phyloP scores from a whole-genome alignment of 2,329 filamentous ascomycete species.

The Gaeumannomyces tritici region DNA sequence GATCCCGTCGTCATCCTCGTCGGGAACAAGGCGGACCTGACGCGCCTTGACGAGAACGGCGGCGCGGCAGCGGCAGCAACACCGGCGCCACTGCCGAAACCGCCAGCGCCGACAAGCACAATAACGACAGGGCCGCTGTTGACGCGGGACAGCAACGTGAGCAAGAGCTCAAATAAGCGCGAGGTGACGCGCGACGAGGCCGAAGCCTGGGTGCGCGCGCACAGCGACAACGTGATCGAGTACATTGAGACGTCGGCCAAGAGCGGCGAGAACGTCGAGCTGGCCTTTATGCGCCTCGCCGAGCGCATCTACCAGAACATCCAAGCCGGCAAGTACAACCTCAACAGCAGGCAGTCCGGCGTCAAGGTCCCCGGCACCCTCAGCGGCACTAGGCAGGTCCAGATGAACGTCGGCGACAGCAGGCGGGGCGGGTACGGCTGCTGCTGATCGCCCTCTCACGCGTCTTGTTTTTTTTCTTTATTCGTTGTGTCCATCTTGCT shows the following conservation, averaged over 20 bases:
- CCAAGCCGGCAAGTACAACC: conserved; percentile 85
- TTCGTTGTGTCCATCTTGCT: too few species aligned
- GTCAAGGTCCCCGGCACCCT: conserved; percentile 65
- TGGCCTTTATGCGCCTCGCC: conserved; percentile 85
- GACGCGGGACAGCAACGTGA: conserved; percentile 16
- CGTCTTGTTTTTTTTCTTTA: too few species aligned
- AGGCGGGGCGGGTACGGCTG: neutral
- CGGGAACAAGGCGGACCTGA: conserved; percentile 88
- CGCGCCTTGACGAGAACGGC: conserved; percentile 24
- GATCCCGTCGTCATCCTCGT: conserved; percentile 92
- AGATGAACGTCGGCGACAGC: neutral
- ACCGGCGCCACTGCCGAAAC: conserved; percentile 26
- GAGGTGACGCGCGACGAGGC: conserved; percentile 79
- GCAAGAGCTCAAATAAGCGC: conserved; percentile 48
- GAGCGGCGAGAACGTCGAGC: conserved; percentile 87
- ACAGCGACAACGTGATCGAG: conserved; percentile 63
- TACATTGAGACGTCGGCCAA: conserved; percentile 97
- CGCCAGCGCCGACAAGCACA: conserved; percentile 39
- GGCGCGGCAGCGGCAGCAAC: conserved; percentile 28
- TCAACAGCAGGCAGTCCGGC: conserved; percentile 85
- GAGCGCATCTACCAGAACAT: conserved; percentile 97
- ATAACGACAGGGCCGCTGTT: conserved; percentile 21
- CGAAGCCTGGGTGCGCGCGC: conserved; percentile 76
- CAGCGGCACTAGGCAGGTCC: conserved; percentile 14
- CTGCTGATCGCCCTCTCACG: too few species aligned